Evolutionary conservation across 1,284 basidiomycete species (phyloP), one percentile per base, ranked within the genome.

Genomic region (Irpex lacteus): DNA sequence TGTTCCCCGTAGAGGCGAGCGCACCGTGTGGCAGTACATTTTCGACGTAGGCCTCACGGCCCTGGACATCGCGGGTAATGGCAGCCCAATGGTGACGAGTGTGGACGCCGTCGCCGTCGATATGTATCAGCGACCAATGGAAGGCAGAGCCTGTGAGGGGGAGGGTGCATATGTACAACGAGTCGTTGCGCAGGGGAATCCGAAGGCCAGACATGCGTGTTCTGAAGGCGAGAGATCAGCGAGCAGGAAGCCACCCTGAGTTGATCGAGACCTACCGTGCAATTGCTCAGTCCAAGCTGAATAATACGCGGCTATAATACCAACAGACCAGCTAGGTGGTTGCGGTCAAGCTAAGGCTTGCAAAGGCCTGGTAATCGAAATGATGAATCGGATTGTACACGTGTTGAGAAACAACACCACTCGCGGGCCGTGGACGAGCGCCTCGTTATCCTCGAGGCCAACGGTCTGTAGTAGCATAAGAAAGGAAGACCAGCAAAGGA

Each of bases 11-110:
- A 59, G 66, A 64, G 49, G 63, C 59, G 44, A 52, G 60, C 44
- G 68, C 64, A 15, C 66, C 67, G 21, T 54, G 34, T n/a, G 66
- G 63, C 56, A 70, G 50, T 11, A 65, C 60, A 47, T 70, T 66
- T 61, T 61, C 64, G 54, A 71, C 61, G 60, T 71, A 71, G 13
- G 64, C 61, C 60, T 70, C 69, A 15, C 60, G 63, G 15, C 70
- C 67, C 6, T 47, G 38, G 15, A 67, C 62, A 61, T 69, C 62
- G 15, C 52, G 40, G 21, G 60, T 67, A 11, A 63, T 63, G 9
- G 70, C 66, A n/a, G 68, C 68, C 70, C 70, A 70, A 40, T 70
- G 70, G 54, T 70, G 70, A 54, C 68, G 67, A 52, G 68, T 70
- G 19, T 62, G 65, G 37, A 59, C 53, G n/a, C 70, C 70, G 57